Conservation (phyloP, 2,329 filamentous ascomycete genomes). For the Trichoderma arundinaceum region DNA sequence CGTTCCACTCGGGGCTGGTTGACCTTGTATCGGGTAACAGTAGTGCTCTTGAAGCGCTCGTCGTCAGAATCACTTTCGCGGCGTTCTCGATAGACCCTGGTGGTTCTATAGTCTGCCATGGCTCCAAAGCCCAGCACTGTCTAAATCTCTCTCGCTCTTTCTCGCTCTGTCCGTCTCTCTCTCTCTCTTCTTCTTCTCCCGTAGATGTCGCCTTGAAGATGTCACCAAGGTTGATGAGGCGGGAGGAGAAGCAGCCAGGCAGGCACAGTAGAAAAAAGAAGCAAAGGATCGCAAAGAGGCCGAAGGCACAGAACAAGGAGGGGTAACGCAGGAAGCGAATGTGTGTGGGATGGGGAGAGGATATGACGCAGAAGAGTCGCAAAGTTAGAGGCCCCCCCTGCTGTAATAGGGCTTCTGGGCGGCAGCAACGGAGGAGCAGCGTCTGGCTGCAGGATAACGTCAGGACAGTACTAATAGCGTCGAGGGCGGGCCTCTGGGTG, state of each 20-base stretch:
- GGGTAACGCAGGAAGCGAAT: neutral
- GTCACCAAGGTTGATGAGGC: constrained; percentile 1
- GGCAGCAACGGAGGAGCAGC: constrained; percentile 17
- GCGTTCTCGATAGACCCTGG: constrained; percentile 45
- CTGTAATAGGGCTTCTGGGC: constrained; percentile 7
- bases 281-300: constrained; percentile 21
- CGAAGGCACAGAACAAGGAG: constrained; percentile 13
- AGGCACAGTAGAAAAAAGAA: constrained; percentile 32
- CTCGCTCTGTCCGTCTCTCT: neutral
- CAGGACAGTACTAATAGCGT: constrained; percentile 31
- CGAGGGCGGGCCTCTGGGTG: constrained; percentile 18
- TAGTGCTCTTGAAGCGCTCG: constrained; percentile 53
- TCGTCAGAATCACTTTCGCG: constrained; percentile 49
- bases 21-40: constrained; percentile 61
- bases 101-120: constrained; percentile 46
- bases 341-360: constrained; percentile 20
- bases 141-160: neutral
- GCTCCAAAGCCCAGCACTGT: constrained; percentile 29
- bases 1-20: constrained; percentile 50
- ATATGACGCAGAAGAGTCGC: constrained; percentile 30
- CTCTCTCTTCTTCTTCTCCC: constrained; percentile 5
- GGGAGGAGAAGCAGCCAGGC: constrained; percentile 12
- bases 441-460: constrained; percentile 25
- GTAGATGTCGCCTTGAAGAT: constrained; percentile 2
- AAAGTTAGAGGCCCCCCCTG: constrained; percentile 12